These are phyloP conservation scores for Handroanthus guayacan DNA, from an alignment of 257 asterid species.

Conservation along the genomic window DNA sequence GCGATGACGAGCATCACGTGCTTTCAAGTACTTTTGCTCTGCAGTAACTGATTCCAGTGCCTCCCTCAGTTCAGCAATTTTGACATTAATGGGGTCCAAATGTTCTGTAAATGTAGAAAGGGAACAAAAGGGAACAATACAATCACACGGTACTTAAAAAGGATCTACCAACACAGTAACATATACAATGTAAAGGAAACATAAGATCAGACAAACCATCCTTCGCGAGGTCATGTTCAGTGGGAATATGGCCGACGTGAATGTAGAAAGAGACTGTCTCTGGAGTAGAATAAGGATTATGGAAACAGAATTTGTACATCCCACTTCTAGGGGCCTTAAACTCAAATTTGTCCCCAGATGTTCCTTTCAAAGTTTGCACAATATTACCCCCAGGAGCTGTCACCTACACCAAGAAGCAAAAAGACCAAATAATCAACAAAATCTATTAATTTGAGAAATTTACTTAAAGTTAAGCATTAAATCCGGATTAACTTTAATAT, in stretches of 20 bases:
- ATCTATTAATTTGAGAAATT: constrained; percentile 17
- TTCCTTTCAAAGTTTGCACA: constrained; percentile 82
- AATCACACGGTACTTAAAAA: constrained; percentile 6
- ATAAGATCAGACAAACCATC: constrained; percentile 71
- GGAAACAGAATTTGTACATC: constrained; percentile 97
- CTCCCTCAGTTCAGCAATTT: constrained; percentile 95
- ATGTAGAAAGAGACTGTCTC: constrained; percentile 97
- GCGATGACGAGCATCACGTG: constrained; percentile 96
- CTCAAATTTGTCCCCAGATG: constrained; percentile 94
- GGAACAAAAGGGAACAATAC: constrained; percentile 1
- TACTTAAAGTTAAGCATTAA: constrained; percentile 9
- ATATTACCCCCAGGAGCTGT: constrained; percentile 76
- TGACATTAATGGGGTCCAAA: constrained; percentile 95
- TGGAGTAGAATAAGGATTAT: constrained; percentile 85
- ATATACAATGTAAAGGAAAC: constrained; percentile 4
- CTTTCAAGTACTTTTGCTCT: constrained; percentile 92
- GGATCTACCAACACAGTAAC: neutral
- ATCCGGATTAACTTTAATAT: constrained; percentile 13
- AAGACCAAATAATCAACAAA: constrained; percentile 19
- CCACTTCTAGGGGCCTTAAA: constrained; percentile 95
- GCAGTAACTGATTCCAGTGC: constrained; percentile 94
- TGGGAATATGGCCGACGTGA: constrained; percentile 93
- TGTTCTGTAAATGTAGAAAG: constrained; percentile 51
- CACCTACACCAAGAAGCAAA: constrained; percentile 59
- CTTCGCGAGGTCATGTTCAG: constrained; percentile 90